Base-by-base conservation (phyloP, 352 stramenopile species). In the Phytophthora pistaciae region DNA sequence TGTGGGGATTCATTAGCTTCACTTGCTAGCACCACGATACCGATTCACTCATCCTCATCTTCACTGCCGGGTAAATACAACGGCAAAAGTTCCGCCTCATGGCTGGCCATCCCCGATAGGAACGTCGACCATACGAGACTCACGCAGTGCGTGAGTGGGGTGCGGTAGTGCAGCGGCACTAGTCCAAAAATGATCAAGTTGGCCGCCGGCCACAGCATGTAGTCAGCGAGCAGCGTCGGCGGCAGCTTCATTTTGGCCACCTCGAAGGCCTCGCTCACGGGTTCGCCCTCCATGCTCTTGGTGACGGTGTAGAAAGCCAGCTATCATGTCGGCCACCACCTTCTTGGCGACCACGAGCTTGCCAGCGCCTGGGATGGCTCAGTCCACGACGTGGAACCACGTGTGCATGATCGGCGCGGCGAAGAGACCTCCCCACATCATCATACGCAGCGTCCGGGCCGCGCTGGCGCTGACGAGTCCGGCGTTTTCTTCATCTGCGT, bases 331-430 rank as follows among this genome's bases (percentile, higher is more conserved):
- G 25, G 81, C 69, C 10, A 53, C 56, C 27, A 88, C 77, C 56
- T 86, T 88, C 67, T 82, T 72, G 50, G 60, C 70, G 33, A 88
- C 66, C 5, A 66, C 78, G 5, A 72, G 42, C 21, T 68, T 68
- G 21, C 70, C 61, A 3, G 59, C 66, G 18, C 69, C 76, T 0
- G 70, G 72, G 20, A 83, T 78, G 40, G 76, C 49, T 75, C 64
- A 60, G 60, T 98, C 93, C 27, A 98, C 82, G 33, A 93, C 48
- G 25, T 90, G 78, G 66, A 97, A 98, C 74, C 96, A 98, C 57
- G 87, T 96, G 75, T 98, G 91, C 79, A 95, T 96, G 68, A 82
- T 83, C 18, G 92, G 91, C 25, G 92, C 90, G 67, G 96, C 88
- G 42, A 97, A 79, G 14, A 95, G 60, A 7, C 95, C 86, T 25